Evolutionary conservation across 352 stramenopile species (phyloP), one percentile per base, ranked within the genome.

Genomic region (Phytophthora syringae): DNA sequence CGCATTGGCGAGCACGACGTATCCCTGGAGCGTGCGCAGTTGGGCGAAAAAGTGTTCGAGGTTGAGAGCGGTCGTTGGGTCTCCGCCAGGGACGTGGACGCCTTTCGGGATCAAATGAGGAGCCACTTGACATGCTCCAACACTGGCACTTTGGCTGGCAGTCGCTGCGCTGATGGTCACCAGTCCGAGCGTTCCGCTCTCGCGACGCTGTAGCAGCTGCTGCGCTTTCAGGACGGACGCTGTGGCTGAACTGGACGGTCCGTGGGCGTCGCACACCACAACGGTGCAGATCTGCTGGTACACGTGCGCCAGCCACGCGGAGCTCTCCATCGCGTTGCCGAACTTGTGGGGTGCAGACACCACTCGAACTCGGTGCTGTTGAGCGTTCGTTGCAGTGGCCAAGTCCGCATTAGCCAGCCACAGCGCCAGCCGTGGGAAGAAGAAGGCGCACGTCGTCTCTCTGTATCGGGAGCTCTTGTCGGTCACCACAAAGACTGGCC

Each of bases 41-140:
- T 88, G 79, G 22, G 81, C 81, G 57, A 83, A 90, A 86, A 90
- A 90, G 36, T 72, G 68, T 24, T 90, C 81, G 9, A 90, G 73
- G 34, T 72, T 79, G 24, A 73, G 64, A 5, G 53, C 43, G n/a
- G 22, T 36, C 18, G 34, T 9, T 13, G 47, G 24, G 27, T 63
- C 58, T 45, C 56, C 52, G 4, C 68, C 68, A 11, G 28, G 56
- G n/a, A 80, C 52, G n/a, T 59, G 43, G 12, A 83, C 75, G 20
- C 67, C 81, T 57, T 89, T 87, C 18, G 78, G 80, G 6, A 86
- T 55, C 16, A 76, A 52, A 43, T 77, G 72, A 7, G 74, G 57
- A 27, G 71, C 64, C 0, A 73, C 59, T 25, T 82, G 63, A 11
- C 81, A 64, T 1, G 68, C 68, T 20, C 65, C 61, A 3, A 86